Percentiles rank a stretch among this genome's conserved stretches.
Conservation (phyloP, 768 basidiomycete species). For the Imleria badia region DNA sequence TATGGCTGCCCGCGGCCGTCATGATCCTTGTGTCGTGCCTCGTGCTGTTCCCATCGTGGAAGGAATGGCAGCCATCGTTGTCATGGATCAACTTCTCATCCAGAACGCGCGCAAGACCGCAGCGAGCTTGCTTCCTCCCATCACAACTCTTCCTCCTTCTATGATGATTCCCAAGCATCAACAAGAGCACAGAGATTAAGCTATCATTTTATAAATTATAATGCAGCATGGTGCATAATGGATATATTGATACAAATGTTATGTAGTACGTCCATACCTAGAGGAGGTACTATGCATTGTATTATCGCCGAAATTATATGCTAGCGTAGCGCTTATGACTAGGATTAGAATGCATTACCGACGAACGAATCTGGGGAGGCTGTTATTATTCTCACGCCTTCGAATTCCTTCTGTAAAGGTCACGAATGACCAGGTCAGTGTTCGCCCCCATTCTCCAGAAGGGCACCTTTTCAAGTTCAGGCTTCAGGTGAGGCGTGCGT, state of each 20-base stretch:
- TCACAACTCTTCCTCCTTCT: conserved; percentile 88
- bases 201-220: not conserved
- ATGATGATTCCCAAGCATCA: conserved; percentile 67
- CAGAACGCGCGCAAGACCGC: conserved; percentile 83
- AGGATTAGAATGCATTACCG: no score
- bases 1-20: conserved; percentile 88
- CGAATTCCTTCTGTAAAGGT: no score
- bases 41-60: conserved; percentile 98
- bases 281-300: no score
- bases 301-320: no score
- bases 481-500: no score
- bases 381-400: no score
- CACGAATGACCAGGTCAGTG: no score
- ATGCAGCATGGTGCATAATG: conserved; percentile 6
- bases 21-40: conserved; percentile 97
- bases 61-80: conserved; percentile 93
- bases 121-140: conserved; percentile 72
- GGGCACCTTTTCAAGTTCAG: no score
- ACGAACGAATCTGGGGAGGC: no score
- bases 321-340: no score
- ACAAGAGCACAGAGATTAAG: not conserved
- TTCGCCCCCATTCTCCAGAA: no score
- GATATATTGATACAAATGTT: conserved; percentile 14
- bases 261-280: no score
- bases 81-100: conserved; percentile 90